phyloP scores from a whole-genome alignment of 2,329 filamentous ascomycete genomes.

The Neopestalotiopsis rosae region DNA sequence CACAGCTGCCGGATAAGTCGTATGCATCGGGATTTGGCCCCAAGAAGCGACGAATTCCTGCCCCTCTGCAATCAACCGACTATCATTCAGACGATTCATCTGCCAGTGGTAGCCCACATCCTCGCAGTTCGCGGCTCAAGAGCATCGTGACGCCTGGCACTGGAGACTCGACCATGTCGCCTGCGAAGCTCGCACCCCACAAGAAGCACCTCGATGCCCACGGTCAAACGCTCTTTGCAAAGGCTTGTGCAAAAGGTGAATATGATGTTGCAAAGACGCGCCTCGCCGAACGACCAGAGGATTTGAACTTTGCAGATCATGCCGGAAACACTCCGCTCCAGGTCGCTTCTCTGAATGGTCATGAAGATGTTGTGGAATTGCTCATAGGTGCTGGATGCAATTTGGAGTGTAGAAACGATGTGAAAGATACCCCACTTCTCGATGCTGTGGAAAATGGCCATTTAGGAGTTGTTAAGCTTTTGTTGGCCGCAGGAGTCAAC shows the following conservation, averaged over 20 bases:
- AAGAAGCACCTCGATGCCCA: constrained; percentile 93
- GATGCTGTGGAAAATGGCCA: constrained; percentile 98
- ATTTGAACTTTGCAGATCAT: constrained; percentile 88
- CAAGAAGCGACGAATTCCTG: constrained; percentile 67
- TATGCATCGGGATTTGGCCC: constrained; percentile 56
- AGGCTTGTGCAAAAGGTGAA: constrained; percentile 86
- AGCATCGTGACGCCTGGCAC: constrained; percentile 61
- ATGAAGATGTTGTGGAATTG: constrained; percentile 84
- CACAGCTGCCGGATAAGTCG: constrained; percentile 61
- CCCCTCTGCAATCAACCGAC: constrained; percentile 65
- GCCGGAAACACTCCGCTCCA: constrained; percentile 96
- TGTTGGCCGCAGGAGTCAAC: constrained; percentile 88
- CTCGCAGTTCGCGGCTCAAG: constrained; percentile 62
- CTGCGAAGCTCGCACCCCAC: constrained; percentile 71
- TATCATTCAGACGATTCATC: constrained; percentile 73
- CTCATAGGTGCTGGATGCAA: constrained; percentile 85
- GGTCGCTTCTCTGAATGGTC: constrained; percentile 87
- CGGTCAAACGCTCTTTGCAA: constrained; percentile 87
- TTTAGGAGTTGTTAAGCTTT: constrained; percentile 81
- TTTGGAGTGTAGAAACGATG: constrained; percentile 77
- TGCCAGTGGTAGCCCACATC: constrained; percentile 63
- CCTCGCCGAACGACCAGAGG: constrained; percentile 79
- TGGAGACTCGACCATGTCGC: constrained; percentile 66
- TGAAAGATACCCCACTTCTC: constrained; percentile 91
- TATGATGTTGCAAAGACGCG: constrained; percentile 78